Percentiles rank a stretch among this genome's conserved stretches.
Conservation (phyloP, 441 rosid genomes). For the Aleurites moluccanus region DNA sequence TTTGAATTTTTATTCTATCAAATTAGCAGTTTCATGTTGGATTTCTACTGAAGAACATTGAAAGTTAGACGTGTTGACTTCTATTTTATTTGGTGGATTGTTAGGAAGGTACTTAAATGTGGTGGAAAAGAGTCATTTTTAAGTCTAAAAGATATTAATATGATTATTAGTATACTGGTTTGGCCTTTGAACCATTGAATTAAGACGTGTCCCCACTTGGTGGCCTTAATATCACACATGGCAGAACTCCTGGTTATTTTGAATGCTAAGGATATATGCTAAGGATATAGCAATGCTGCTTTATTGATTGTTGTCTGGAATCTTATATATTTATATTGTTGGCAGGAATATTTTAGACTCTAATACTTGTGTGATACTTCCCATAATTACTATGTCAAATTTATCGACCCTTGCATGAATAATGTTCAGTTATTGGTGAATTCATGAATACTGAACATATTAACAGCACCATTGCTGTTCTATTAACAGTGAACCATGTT, state of each 20-base stretch:
- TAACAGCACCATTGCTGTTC: conserved; percentile 6
- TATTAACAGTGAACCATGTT: conserved; percentile 22
- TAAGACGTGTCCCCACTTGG: not conserved
- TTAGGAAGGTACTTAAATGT: not conserved
- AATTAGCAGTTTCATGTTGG: not conserved
- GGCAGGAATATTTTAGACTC: not conserved
- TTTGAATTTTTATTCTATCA: not conserved
- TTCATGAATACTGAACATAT: not conserved
- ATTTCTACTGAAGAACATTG: not conserved
- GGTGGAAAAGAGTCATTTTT: not conserved
- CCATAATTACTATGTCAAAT: not conserved
- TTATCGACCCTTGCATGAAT: not conserved
- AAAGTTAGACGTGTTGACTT: not conserved
- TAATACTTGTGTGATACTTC: not conserved
- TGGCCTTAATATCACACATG: not conserved
- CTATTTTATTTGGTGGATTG: not conserved
- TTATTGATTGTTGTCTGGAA: not conserved
- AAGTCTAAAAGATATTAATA: not conserved
- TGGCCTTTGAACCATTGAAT: not conserved
- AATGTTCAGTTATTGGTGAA: not conserved
- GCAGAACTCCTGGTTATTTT: not conserved
- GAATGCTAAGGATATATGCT: not conserved
- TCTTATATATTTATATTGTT: not conserved
- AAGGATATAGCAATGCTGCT: not conserved
- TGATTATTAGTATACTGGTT: not conserved